Conservation (phyloP, 2,329 filamentous ascomycete genomes). For the Alternaria sp. region DNA sequence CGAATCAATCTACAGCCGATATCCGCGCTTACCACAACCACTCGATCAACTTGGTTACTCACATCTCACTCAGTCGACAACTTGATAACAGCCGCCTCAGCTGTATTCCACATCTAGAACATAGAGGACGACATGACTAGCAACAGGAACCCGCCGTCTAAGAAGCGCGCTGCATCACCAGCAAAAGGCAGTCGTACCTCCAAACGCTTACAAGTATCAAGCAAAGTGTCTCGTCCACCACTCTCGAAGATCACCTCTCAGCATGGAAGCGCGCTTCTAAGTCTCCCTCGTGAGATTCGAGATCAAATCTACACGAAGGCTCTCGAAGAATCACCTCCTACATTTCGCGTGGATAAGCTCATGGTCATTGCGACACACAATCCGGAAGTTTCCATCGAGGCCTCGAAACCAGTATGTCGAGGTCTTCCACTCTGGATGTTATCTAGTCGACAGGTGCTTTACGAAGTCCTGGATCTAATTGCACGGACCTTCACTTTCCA, state of each 20-base stretch:
- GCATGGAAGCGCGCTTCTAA: not conserved
- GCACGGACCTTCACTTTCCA: not conserved
- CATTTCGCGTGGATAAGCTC: not conserved
- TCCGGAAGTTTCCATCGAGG: not conserved
- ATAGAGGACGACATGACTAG: not conserved
- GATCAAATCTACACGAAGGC: not conserved
- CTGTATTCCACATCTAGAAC: not conserved
- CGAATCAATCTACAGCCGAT: not conserved
- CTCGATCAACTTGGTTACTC: not conserved
- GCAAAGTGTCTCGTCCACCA: not conserved
- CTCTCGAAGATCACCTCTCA: fast-evolving
- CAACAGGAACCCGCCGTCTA: not conserved
- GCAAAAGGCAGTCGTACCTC: not conserved
- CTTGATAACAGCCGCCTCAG: not conserved
- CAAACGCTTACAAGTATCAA: not conserved
- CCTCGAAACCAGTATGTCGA: not conserved
- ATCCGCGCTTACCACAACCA: not conserved
- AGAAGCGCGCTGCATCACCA: not conserved
- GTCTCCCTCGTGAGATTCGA: not conserved
- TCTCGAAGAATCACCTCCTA: not conserved
- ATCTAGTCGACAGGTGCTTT: not conserved
- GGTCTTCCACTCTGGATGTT: not conserved
- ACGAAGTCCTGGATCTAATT: not conserved
- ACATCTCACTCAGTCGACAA: not conserved
- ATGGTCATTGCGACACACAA: not conserved